phyloP scores from a whole-genome alignment of 176 grass and related monocot species.

The Elymus sibiricus region DNA sequence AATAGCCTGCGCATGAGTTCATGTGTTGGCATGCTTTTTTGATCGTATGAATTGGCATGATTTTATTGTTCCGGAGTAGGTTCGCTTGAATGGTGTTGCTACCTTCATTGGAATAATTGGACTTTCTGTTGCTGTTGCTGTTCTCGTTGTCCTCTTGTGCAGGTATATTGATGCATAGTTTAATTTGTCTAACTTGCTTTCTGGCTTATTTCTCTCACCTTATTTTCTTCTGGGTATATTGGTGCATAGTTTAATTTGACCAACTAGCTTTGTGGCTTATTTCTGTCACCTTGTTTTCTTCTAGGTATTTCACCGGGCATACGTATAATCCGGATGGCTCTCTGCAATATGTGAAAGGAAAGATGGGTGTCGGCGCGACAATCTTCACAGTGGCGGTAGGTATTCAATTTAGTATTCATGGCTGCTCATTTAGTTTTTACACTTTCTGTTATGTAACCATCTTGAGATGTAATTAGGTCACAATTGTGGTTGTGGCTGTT shows the following conservation, averaged over 20 bases:
- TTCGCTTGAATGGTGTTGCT: constrained; percentile 89
- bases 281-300: constrained; percentile 9
- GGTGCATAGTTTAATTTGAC: background rate
- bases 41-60: background rate
- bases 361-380: constrained; percentile 58
- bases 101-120: constrained; percentile 92
- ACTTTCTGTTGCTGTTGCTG: constrained; percentile 58
- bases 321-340: constrained; percentile 73
- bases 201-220: background rate
- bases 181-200: background rate
- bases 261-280: constrained; percentile 2
- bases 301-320: constrained; percentile 83
- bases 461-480: constrained; percentile 49
- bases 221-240: constrained; percentile 63
- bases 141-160: constrained; percentile 73
- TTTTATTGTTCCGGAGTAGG: constrained; percentile 56
- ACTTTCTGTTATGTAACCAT: constrained; percentile 21
- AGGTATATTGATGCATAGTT: constrained; percentile 43
- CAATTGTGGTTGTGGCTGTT: constrained; percentile 85
- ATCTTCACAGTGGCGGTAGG: constrained; percentile 92
- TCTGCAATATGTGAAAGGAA: constrained; percentile 84
- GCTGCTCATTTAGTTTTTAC: background rate
- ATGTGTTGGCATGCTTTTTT: background rate
- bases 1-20: background rate
- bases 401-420: constrained; percentile 9